Conservation (phyloP, 2,329 filamentous ascomycete genomes). For the Fusarium cyanostomum region DNA sequence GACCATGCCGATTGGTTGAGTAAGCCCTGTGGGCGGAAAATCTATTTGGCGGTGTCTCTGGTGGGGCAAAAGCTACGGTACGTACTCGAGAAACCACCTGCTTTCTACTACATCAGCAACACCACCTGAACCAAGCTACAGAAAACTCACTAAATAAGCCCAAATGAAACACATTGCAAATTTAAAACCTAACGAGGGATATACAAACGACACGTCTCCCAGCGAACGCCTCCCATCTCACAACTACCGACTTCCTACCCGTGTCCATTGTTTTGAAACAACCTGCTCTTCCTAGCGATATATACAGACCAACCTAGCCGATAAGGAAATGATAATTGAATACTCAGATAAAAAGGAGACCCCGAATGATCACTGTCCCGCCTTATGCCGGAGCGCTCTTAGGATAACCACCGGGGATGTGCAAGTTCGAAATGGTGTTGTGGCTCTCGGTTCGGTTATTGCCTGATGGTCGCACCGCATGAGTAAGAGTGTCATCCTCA, state of each 20-base stretch:
- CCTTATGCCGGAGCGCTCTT: slow-evolving; percentile 57
- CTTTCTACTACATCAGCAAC: no score
- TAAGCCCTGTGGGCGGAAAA: slow-evolving; percentile 26
- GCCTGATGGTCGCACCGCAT: slow-evolving; percentile 40
- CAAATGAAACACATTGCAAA: not conserved
- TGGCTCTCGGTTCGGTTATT: slow-evolving; percentile 54
- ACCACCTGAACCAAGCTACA: slow-evolving; percentile 6
- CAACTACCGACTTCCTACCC: slow-evolving; percentile 5
- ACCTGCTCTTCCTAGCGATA: slow-evolving; percentile 5
- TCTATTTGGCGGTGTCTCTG: slow-evolving; percentile 17
- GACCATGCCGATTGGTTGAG: slow-evolving; percentile 34
- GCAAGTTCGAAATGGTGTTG: slow-evolving; percentile 70
- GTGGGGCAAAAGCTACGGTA: no score
- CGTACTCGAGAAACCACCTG: no score
- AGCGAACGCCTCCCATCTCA: slow-evolving; percentile 35
- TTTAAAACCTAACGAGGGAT: slow-evolving; percentile 36
- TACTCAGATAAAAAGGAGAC: slow-evolving; percentile 21
- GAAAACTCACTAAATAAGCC: not conserved
- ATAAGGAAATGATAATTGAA: slow-evolving; percentile 15
- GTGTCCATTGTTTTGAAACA: slow-evolving; percentile 12
- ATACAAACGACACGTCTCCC: slow-evolving; percentile 23
- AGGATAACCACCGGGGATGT: slow-evolving; percentile 75
- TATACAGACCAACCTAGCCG: slow-evolving; percentile 12
- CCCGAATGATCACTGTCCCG: slow-evolving; percentile 42
- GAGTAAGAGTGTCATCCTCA: slow-evolving; percentile 29